These are phyloP conservation scores for Alternaria viburni DNA, from an alignment of 2,329 filamentous ascomycete genomes.

Conservation along the genomic window DNA sequence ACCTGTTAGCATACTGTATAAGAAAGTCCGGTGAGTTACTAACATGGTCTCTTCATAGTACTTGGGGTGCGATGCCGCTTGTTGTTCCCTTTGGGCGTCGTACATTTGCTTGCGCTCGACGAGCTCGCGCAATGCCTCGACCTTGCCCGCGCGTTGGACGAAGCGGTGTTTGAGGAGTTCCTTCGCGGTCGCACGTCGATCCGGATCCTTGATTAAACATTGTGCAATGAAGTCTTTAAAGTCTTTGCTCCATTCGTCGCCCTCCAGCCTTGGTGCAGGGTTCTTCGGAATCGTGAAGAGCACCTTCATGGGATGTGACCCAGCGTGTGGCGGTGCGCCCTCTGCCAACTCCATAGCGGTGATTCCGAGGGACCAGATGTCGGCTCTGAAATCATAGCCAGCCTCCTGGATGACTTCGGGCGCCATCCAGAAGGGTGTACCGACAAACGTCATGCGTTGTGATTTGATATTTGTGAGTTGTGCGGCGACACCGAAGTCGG, in stretches of 20 bases:
- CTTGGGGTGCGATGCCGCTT: conserved; percentile 67
- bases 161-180: conserved; percentile 89
- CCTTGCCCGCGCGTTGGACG: conserved; percentile 83
- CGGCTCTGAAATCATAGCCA: conserved; percentile 95
- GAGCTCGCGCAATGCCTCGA: conserved; percentile 85
- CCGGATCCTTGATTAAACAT: conserved; percentile 91
- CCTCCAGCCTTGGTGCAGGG: conserved; percentile 81
- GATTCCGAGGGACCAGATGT: conserved; percentile 96
- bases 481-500: conserved; percentile 95
- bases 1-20: conserved; percentile 15
- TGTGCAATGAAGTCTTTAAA: conserved; percentile 94
- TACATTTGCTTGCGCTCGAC: conserved; percentile 82
- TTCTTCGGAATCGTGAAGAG: conserved; percentile 95
- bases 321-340: conserved; percentile 90
- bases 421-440: conserved; percentile 99
- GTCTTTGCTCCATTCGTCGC: conserved; percentile 78
- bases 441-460: conserved; percentile 95
- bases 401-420: conserved; percentile 98
- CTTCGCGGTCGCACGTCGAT: conserved; percentile 81
- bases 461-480: conserved; percentile 98
- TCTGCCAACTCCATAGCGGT: conserved; percentile 91
- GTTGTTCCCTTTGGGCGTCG: conserved; percentile 71
- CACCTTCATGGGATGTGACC: conserved; percentile 98
- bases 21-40: conserved; percentile 28
- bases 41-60: conserved; percentile 93